Base-by-base conservation (phyloP, 208 protist species). In the Acanthamoeba quina region DNA sequence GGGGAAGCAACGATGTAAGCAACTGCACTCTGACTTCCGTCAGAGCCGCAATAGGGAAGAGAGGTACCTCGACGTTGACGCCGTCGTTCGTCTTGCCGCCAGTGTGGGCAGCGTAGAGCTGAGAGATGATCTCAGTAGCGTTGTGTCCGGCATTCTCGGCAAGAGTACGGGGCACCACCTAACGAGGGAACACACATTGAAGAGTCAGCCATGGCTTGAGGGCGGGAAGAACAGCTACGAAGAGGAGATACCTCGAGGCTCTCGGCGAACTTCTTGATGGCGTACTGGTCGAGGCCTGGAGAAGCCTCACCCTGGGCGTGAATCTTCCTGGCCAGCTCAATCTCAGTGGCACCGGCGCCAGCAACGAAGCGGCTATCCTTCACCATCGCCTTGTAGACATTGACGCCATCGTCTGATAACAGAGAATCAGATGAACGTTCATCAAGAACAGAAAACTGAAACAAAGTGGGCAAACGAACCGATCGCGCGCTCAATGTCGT, bases 91-190 rank as follows among this genome's bases (percentile, higher is more conserved):
- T 95, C 94, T 99, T 97, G 66, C 98, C 98, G 19, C 95, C 97
- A 72, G 98, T 97, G 97, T 99, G 99, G 34, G 98, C 98, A 37
- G 98, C 98, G 93, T 99, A 98, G 54, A 99, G 94, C 94, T 99
- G 98, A 24, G 99, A 99, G 26, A 99, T 97, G 66, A 99, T 96
- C 86, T 99, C 98, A 17, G 98, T 99, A 29, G 98, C 97, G 91
- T 99, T 98, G 82, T 99, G 98, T 86, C 99, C 99, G 83, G 98
- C 98, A 64, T 99, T 99, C 96, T 99, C 99, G 3, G 99, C 98
- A 24, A 99, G 97, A 2, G 99, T 99, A 62, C 98, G 97, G 54
- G 99, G 99, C 70, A 99, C 98, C 34, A 99, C 98, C 96, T 98
- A 70, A 13, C 4, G n/a, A 37, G 29, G 7, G 24, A n/a, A 95